A percentile compares a stretch with the other conserved stretches of the same genome.
These are phyloP conservation scores for Daldinia sp. DNA, from an alignment of 2,329 filamentous ascomycete species.

Conservation along the genomic window DNA sequence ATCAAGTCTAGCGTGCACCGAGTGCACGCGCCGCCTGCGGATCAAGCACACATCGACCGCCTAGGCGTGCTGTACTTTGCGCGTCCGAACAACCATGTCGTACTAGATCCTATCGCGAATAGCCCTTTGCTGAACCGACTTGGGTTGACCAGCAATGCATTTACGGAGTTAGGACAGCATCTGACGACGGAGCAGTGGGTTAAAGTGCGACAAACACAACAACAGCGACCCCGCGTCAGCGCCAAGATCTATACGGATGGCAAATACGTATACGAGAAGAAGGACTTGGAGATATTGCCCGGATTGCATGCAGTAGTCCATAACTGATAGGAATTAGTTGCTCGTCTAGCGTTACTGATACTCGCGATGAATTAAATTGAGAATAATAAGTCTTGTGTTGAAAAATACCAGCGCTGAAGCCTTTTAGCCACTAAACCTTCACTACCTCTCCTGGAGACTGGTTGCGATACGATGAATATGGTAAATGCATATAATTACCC, in stretches of 20 bases:
- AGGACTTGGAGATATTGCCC: conserved; percentile 53
- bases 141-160: conserved; percentile 49
- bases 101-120: conserved; percentile 49
- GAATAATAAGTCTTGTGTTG: too few relatives aligned
- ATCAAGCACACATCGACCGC: conserved; percentile 40
- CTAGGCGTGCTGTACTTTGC: conserved; percentile 41
- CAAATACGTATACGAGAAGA: conserved; percentile 47
- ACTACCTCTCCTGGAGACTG: too few relatives aligned
- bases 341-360: too few relatives aligned
- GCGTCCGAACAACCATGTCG: conserved; percentile 52
- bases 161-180: conserved; percentile 52
- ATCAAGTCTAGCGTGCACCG: conserved; percentile 51
- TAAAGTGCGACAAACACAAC: conserved; percentile 51
- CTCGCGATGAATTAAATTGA: too few relatives aligned
- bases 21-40: conserved; percentile 38
- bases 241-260: conserved; percentile 49
- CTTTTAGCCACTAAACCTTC: too few relatives aligned
- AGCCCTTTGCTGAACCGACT: conserved; percentile 50
- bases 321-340: conserved; percentile 38
- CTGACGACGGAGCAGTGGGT: conserved; percentile 53
- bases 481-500: background rate
- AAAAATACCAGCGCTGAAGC: too few relatives aligned
- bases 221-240: conserved; percentile 49
- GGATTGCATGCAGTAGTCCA: conserved; percentile 52
- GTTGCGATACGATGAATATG: background rate